These are phyloP conservation scores for Coemansia sp. DNA, from an alignment of 192 early-diverging fungal genomes.

Conservation along the genomic window DNA sequence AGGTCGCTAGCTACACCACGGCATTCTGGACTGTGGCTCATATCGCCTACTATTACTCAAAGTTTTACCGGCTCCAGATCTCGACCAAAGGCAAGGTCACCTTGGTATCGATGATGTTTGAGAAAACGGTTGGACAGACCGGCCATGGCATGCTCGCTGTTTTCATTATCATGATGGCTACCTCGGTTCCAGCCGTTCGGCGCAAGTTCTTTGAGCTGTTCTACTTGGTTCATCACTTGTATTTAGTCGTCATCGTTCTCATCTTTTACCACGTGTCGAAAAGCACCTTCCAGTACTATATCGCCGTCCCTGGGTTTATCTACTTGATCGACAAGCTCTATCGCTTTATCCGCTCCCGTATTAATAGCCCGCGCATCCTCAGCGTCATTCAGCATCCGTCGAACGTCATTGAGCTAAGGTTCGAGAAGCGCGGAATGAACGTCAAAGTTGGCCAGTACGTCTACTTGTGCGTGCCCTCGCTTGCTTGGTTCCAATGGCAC, in stretches of 20 bases:
- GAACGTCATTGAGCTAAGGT: constrained; percentile 76
- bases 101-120: constrained; percentile 51
- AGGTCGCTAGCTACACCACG: constrained; percentile 66
- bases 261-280: constrained; percentile 68
- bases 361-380: constrained; percentile 63
- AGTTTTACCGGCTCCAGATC: constrained; percentile 52
- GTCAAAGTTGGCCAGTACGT: constrained; percentile 73
- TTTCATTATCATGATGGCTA: constrained; percentile 11
- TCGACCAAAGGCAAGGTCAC: constrained; percentile 21
- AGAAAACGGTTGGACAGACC: constrained; percentile 63
- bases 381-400: constrained; percentile 81
- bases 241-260: constrained; percentile 66
- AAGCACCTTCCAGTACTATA: constrained; percentile 73
- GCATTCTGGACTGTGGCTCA: constrained; percentile 67
- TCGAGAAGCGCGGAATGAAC: constrained; percentile 59
- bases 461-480: constrained; percentile 68
- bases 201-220: constrained; percentile 64
- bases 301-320: constrained; percentile 58
- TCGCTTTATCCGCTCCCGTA: constrained; percentile 62
- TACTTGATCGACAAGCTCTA: constrained; percentile 68
- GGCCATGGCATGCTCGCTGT: constrained; percentile 56
- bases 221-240: constrained; percentile 81
- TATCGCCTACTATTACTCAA: constrained; percentile 66
- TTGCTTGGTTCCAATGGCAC: constrained; percentile 72
- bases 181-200: constrained; percentile 32